Evolutionary conservation across 2,329 filamentous ascomycete genomes (phyloP), one percentile per base, ranked within the genome.

Genomic region (Xylaria sp.): DNA sequence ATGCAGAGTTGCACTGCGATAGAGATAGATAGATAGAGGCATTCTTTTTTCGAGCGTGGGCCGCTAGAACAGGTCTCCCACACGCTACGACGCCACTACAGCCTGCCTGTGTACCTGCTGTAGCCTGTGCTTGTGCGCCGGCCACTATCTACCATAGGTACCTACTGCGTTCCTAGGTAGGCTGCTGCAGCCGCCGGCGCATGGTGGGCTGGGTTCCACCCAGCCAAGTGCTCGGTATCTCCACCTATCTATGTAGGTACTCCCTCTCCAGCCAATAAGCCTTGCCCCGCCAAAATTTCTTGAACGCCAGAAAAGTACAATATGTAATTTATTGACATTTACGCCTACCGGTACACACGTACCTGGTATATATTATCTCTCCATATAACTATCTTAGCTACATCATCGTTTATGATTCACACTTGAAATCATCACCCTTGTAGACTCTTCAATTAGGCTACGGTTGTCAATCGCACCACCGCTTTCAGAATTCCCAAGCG

Each of bases 201-300:
- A 51, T 57, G n/a, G 33, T 49, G 54, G 33, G 25, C 17, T 62
- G 59, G 65, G 53, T 36, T 44, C 63, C 9, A 53, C 33, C 47
- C 42, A 56, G 33, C 53, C 58, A 65, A 36, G 27, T 59, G 47
- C 58, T 65, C 57, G 65, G 61, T 57, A 60, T 55, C 25, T 50
- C 36, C 9, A 56, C 51, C 10, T 50, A 25, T 10, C 13, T 38
- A 29, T n/a, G n/a, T n/a, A n/a, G n/a, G n/a, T n/a, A n/a, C n/a
- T n/a, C n/a, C 31, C 25, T 33, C 3, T 33, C 27, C 17, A 42
- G 39, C 38, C 22, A 62, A 68, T 65, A 65, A 68, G 65, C 65
- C 42, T 22, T 45, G 42, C 42, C 65, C 67, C 67, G 61, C 67
- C 61, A 67, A 67, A 67, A 61, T 67, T 68, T 68, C 59, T 66